Percentiles rank a stretch among this genome's conserved stretches.
These are phyloP conservation scores for Pichia nanzhaoensis DNA, from an alignment of 805 yeast genomes.

Conservation along the genomic window DNA sequence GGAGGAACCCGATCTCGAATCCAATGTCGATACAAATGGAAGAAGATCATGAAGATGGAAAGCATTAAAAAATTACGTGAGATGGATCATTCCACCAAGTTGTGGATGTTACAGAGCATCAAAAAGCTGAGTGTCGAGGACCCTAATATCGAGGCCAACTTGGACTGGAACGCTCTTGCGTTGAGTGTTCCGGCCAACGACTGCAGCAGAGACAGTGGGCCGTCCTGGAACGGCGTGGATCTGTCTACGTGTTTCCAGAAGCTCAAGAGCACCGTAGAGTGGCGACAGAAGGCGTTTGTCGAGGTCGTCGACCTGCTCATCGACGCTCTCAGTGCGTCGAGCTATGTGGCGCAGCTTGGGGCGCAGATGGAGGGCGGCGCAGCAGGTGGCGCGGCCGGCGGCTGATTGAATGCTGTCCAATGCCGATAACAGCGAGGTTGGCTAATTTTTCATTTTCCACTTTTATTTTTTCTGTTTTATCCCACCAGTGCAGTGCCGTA, in stretches of 20 bases:
- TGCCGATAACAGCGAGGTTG: too few species aligned
- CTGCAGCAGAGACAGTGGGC: conserved; percentile 15
- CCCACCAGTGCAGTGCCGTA: too few species aligned
- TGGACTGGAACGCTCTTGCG: conserved; percentile 52
- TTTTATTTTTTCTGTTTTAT: too few species aligned
- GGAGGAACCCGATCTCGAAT: conserved; percentile 84
- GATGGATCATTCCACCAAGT: conserved; percentile 41
- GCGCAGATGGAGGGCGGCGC: background rate
- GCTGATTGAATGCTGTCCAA: too few species aligned
- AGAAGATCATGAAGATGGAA: conserved; percentile 63
- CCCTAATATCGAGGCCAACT: conserved; percentile 23
- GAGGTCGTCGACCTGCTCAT: conserved; percentile 26
- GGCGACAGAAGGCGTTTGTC: conserved; percentile 33
- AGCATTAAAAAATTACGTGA: conserved; percentile 37
- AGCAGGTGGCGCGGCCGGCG: too few species aligned
- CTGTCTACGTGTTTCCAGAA: conserved; percentile 55
- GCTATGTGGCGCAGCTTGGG: conserved; percentile 4
- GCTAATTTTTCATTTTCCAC: too few species aligned
- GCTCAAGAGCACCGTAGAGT: conserved; percentile 46
- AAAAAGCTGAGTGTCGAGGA: conserved; percentile 36
- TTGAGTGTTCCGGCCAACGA: conserved; percentile 32
- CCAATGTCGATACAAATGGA: conserved; percentile 95
- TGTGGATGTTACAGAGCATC: conserved; percentile 43
- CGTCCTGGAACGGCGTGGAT: conserved; percentile 53
- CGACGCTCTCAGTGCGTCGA: conserved; percentile 3